Evolutionary conservation across 1,284 basidiomycete genomes (phyloP).

Genomic region (Moniliophthora roreri): DNA sequence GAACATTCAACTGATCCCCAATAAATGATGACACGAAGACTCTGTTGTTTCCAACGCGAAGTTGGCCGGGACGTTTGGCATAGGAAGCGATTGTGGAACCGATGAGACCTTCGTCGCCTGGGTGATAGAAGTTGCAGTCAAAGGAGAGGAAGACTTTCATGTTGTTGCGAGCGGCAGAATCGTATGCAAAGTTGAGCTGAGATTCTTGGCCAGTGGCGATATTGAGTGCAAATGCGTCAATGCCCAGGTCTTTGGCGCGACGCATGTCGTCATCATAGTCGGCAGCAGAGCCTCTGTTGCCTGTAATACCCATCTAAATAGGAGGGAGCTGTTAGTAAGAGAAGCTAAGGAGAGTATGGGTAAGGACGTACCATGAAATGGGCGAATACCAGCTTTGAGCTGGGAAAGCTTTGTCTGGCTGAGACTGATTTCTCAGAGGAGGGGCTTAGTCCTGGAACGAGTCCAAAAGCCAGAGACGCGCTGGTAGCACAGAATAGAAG

Average conservation of each 20-base stretch:
- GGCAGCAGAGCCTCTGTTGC: conserved; percentile 16
- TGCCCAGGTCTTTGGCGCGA: neutral
- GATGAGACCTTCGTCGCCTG: conserved; percentile 17
- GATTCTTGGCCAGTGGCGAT: conserved; percentile 22
- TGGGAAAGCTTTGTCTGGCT: neutral
- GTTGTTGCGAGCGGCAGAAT: conserved; percentile 25
- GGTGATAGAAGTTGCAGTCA: conserved; percentile 26
- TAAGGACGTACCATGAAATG: conserved; percentile 21
- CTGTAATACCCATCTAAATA: conserved; percentile 19
- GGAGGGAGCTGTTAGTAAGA: neutral
- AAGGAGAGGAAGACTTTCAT: conserved; percentile 37
- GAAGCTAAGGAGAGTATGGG: neutral
- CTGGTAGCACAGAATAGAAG: too few species aligned
- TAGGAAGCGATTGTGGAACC: conserved; percentile 2
- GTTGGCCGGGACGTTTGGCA: neutral
- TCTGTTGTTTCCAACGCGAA: neutral
- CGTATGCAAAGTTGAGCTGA: conserved; percentile 28
- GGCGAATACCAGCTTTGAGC: conserved; percentile 16
- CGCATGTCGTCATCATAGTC: conserved; percentile 12
- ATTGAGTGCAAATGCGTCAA: conserved; percentile 17
- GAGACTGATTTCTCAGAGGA: too few species aligned
- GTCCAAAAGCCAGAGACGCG: too few species aligned
- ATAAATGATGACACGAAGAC: neutral
- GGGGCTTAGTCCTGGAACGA: too few species aligned
- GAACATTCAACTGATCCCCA: neutral